Evolutionary conservation across 2,329 filamentous ascomycete species (phyloP).

Genomic region (Cladosporium cucumerinum): DNA sequence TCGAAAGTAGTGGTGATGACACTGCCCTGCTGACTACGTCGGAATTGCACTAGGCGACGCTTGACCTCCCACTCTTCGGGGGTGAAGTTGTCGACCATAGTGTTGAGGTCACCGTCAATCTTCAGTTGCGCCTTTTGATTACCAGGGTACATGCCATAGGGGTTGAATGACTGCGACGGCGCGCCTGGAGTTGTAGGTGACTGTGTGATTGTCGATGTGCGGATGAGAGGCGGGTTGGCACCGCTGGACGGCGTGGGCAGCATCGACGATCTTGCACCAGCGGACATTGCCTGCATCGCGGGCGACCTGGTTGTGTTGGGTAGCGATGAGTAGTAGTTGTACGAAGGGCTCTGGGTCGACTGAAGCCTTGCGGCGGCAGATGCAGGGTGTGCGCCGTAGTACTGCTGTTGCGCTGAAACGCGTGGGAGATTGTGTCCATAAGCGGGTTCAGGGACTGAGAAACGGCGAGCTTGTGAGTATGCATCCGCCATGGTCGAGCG

Average conservation of each 20-base stretch:
- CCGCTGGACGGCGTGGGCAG: conserved; percentile 45
- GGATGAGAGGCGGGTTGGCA: conserved; percentile 59
- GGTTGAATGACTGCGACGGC: conserved; percentile 59
- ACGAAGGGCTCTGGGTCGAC: conserved; percentile 36
- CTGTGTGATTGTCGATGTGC: conserved; percentile 64
- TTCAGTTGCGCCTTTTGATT: conserved; percentile 76
- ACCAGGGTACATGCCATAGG: conserved; percentile 71
- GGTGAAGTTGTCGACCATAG: conserved; percentile 81
- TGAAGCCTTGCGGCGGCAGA: conserved; percentile 28
- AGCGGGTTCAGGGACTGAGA: conserved; percentile 36
- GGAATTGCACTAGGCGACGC: conserved; percentile 84
- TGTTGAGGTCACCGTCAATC: conserved; percentile 77
- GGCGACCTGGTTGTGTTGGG: conserved; percentile 28
- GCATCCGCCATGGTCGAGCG: conserved; percentile 36
- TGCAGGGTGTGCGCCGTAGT: conserved; percentile 25
- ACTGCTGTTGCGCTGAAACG: conserved; percentile 29
- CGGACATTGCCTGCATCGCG: conserved; percentile 26
- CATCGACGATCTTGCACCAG: conserved; percentile 30
- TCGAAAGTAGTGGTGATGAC: conserved; percentile 78
- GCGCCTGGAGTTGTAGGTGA: conserved; percentile 45
- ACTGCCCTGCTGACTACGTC: conserved; percentile 74
- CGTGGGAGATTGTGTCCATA: conserved; percentile 27
- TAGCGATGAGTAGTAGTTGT: conserved; percentile 27
- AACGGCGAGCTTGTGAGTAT: conserved; percentile 38
- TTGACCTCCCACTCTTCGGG: conserved; percentile 75